Percentiles rank a stretch among this genome's conserved stretches.
Conservation (phyloP, 140 eudicot genomes). For the Bidens hawaiensis region DNA sequence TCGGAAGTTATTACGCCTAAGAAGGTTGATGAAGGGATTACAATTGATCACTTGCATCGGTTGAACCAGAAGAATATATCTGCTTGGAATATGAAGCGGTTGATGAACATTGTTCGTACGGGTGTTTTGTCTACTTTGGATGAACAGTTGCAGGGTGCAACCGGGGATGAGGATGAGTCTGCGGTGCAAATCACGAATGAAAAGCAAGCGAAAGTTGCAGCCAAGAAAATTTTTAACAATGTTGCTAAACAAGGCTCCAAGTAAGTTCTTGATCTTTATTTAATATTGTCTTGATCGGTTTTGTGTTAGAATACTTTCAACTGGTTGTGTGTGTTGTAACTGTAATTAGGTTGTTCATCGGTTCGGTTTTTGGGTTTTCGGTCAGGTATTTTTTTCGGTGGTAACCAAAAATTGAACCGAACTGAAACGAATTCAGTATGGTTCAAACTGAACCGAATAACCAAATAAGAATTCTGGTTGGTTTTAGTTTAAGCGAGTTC, state of each 20-base stretch:
- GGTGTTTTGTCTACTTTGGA: conserved; percentile 76
- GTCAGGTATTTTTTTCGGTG: too few relatives aligned
- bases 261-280: conserved; percentile 33
- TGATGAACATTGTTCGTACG: conserved; percentile 69
- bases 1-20: conserved; percentile 33
- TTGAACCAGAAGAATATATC: conserved; percentile 74
- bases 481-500: too few relatives aligned
- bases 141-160: conserved; percentile 54
- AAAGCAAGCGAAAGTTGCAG: conserved; percentile 78
- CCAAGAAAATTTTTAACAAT: conserved; percentile 68
- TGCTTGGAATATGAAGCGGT: conserved; percentile 92
- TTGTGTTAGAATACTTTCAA: background rate
- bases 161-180: conserved; percentile 61
- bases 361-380: too few relatives aligned
- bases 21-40: conserved; percentile 47
- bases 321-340: background rate
- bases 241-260: conserved; percentile 80
- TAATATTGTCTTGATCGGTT: background rate
- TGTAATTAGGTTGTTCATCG: background rate
- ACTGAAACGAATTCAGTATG: too few relatives aligned
- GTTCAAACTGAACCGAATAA: too few relatives aligned
- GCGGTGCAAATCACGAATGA: conserved; percentile 67
- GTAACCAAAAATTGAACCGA: too few relatives aligned
- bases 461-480: too few relatives aligned
- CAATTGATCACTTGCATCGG: conserved; percentile 80